Base-by-base conservation (phyloP, 495 filamentous ascomycete genomes). In the Aspergillus homomorphus region DNA sequence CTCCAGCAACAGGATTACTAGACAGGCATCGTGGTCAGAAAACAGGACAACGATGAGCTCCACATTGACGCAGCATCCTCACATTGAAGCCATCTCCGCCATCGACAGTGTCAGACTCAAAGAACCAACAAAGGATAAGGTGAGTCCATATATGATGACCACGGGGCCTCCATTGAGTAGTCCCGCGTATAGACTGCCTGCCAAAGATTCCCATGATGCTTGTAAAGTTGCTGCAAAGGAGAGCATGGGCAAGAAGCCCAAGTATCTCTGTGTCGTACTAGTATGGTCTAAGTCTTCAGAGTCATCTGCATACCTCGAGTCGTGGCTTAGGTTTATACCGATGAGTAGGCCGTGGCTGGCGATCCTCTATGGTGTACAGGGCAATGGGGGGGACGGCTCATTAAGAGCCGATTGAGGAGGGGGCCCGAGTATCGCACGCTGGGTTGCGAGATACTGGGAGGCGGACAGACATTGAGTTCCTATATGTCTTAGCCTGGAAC, bases 81-180 rank as follows among this genome's bases (percentile, higher is more conserved):
- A 53, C 52, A 54, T 54, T 16, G 52, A 54, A 7, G 52, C 52
- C 30, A 54, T 33, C 52, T 54, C 52, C 6, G 52, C 52, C 18
- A 54, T 33, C 4, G 52, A 54, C 3, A 44, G n/a, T 15, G 38
- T 38, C 10, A 54, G 18, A 41, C 52, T 21, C 18, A 54, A 15
- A 22, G 52, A 54, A 4, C 52, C 52, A 22, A 23, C 18, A 14
- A 54, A 41, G 2, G 52, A 22, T 16, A 54, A 15, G 2, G 45
- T 43, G 33, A 54, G 9, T 9, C 52, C 52, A 15, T 54, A 54
- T 1, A 43, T 23, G 19, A 54, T 41, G 26, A 41, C 52, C 10
- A 54, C 52, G 3, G 52, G 52, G 20, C 52, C 52, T 20, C 52
- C 52, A 9, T 54, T 54, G 9, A 41, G 12, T 10, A 54, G 16